phyloP scores from a whole-genome alignment of 371 early-diverging fungal genomes.

The Lichtheimia corymbifera region DNA sequence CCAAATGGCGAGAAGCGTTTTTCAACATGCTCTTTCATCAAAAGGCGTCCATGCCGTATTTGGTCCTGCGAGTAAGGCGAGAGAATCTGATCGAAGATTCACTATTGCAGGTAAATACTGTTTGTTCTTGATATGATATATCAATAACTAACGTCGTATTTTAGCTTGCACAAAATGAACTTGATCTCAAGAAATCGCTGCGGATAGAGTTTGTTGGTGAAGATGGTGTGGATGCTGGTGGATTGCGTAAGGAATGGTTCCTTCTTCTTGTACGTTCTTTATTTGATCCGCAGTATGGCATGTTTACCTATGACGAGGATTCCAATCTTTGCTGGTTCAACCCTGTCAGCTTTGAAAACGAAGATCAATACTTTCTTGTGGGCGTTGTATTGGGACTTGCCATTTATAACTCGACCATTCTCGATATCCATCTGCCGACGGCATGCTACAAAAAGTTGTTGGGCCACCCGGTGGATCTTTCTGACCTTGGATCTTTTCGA shows the following conservation, averaged over 20 bases:
- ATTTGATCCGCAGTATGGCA: slow-evolving; percentile 88
- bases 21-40: slow-evolving; percentile 87
- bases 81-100: slow-evolving; percentile 87
- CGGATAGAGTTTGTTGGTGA: slow-evolving; percentile 89
- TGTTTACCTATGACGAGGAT: slow-evolving; percentile 76
- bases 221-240: slow-evolving; percentile 94
- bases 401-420: slow-evolving; percentile 89
- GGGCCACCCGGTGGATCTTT: slow-evolving; percentile 57
- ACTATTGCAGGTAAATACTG: slow-evolving; percentile 54
- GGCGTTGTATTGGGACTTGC: slow-evolving; percentile 93
- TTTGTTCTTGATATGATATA: neutral
- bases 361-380: slow-evolving; percentile 89
- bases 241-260: slow-evolving; percentile 96
- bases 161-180: slow-evolving; percentile 65
- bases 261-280: slow-evolving; percentile 86
- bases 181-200: slow-evolving; percentile 85
- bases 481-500: slow-evolving; percentile 58
- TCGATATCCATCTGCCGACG: slow-evolving; percentile 89
- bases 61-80: slow-evolving; percentile 80
- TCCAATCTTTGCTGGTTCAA: slow-evolving; percentile 91
- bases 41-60: slow-evolving; percentile 75
- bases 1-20: slow-evolving; percentile 75
- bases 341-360: slow-evolving; percentile 81
- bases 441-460: slow-evolving; percentile 96
- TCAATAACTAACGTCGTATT: neutral